Base-by-base conservation (phyloP, 345 rosid genomes). In the Acer yangbiense region DNA sequence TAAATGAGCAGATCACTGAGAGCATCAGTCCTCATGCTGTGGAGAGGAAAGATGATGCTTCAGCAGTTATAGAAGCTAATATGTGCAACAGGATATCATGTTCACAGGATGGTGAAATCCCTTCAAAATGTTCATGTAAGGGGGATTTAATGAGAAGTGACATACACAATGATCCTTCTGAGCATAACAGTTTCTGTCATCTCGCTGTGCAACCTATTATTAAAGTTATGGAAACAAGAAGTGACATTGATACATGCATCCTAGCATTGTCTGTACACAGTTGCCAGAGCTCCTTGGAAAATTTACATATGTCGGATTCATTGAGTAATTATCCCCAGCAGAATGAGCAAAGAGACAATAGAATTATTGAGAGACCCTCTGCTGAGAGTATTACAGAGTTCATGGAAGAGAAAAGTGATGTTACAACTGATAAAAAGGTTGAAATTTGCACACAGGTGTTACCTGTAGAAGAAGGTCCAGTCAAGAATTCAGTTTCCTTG, bases 351-450 rank as follows among this genome's bases (percentile, higher is more conserved):
- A 71, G 69, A 29, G 64, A 67, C 52, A 61, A 71, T 71, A 73
- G 58, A 69, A 58, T 55, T 67, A 77, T 70, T 70, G 74, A 63
- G 70, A 65, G 39, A 69, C 69, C 35, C 43, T 80, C 78, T 20
- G 55, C 71, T 35, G 85, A 79, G 57, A 55, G 71, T 67, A 62
- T 14, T 16, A 61, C 65, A 13, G 81, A 72, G 61, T 75, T 71
- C 67, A 44, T 81, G 72, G 83, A 78, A 69, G 87, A 74, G 82
- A 80, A 82, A 70, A 80, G 73, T 79, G 81, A 80, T 70, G 63
- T 68, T 68, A 76, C 79, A 64, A 71, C 84, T 64, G 86, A 80
- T 82, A 54, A 21, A 69, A 85, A 76, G 65, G 84, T 54, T 64
- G 85, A 75, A 64, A 68, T 14, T 65, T 74, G 71, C 50, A 63